Evolutionary conservation across 768 basidiomycete genomes (phyloP), one percentile per base, ranked within the genome.

Genomic region (Roridomyces roridus): DNA sequence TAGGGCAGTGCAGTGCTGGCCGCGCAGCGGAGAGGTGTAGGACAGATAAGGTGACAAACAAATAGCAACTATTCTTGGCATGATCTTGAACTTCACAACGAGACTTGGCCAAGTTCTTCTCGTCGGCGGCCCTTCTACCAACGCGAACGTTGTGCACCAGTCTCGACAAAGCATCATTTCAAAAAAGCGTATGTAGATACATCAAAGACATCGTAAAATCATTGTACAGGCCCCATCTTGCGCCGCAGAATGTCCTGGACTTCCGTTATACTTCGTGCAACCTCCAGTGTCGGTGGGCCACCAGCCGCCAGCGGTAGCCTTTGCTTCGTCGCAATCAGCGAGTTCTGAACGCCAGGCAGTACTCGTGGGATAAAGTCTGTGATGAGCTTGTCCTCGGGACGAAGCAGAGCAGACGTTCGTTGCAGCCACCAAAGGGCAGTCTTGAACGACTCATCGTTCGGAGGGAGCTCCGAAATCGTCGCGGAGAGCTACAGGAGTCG

Each of bases 371-470:
- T 85, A 70, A 92, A 94, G 51, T 91, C 88, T 20, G 88, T 82
- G 65, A 93, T 92, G 29, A 92, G 79, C 60, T 89, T 89, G 71
- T 93, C 90, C 88, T 86, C 87, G 46, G 91, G 86, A 67, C 88
- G 89, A 60, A 94, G 80, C 28, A 87, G 78, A 14, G 82, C 76
- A 7, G 89, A 78, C 34, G 89, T 80, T 51, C 92, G 86, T 68
- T 93, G 90, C 62, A 94, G 74, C 92, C 92, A 94, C 91, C 92
- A 93, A 53, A 94, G 74, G 7, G 88, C 84, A 14, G 82, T 84
- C 73, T 92, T 92, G 81, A 92, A 93, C 6, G 82, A 72, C 64
- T 94, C 92, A 57, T 94, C 92, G 44, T 81, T 79, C 10, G 92
- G 89, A 6, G 89, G 82, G 3, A 83, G 86, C 68, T 93, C 91